A percentile compares a stretch with the other conserved stretches of the same genome.
phyloP scores from a whole-genome alignment of 2,329 filamentous ascomycete species.

The Cytospora piceae region DNA sequence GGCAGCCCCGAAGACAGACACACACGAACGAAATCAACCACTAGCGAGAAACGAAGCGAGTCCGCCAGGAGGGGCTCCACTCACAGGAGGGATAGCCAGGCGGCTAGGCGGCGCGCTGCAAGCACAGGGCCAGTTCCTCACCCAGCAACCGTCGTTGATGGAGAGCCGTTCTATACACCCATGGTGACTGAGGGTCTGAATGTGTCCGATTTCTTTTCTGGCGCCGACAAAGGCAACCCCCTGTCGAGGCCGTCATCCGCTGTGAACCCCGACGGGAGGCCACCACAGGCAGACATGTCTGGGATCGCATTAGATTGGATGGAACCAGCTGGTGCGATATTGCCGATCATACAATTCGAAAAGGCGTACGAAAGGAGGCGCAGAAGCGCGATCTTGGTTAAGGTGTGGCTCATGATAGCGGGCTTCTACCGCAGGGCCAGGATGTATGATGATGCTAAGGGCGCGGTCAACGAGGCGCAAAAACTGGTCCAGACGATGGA shows the following conservation, averaged over 20 bases:
- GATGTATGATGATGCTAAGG: constrained; percentile 78
- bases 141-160: constrained; percentile 51
- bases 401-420: constrained; percentile 89
- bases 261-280: constrained; percentile 45
- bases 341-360: constrained; percentile 59
- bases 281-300: constrained; percentile 45
- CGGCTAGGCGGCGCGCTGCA: constrained; percentile 49
- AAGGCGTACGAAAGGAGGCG: constrained; percentile 56
- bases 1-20: constrained; percentile 46
- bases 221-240: constrained; percentile 42
- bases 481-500: constrained; percentile 76
- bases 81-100: constrained; percentile 56
- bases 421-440: constrained; percentile 83
- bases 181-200: constrained; percentile 42
- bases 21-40: constrained; percentile 42
- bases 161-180: constrained; percentile 56
- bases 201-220: constrained; percentile 50
- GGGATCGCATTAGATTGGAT: constrained; percentile 46
- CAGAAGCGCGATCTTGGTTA: constrained; percentile 63
- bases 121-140: constrained; percentile 47
- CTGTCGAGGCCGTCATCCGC: constrained; percentile 50
- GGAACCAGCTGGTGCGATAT: constrained; percentile 50
- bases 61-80: constrained; percentile 56
- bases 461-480: constrained; percentile 79
- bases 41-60: constrained; percentile 49